Evolutionary conservation across 2,329 filamentous ascomycete species (phyloP).

Genomic region (Aspergillus amoenus): DNA sequence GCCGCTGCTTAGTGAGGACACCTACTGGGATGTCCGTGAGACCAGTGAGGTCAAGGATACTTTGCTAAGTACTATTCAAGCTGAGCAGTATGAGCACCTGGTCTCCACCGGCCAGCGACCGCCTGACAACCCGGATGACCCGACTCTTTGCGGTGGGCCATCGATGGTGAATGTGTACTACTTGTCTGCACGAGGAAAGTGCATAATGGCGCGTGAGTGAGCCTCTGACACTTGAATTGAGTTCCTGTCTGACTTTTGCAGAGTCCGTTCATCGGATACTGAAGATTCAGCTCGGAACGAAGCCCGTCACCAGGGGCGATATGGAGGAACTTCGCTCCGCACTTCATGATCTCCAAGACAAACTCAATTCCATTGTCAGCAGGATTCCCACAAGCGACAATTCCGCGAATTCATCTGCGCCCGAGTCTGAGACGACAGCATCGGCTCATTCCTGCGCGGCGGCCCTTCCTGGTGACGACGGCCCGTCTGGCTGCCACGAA

Average conservation of each 20-base stretch:
- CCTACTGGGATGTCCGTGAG: slow-evolving; percentile 49
- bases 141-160: slow-evolving; percentile 38
- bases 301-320: slow-evolving; percentile 43
- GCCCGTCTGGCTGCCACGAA: slow-evolving; percentile 34
- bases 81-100: slow-evolving; percentile 36
- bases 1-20: slow-evolving; percentile 47
- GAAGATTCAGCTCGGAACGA: slow-evolving; percentile 46
- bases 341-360: slow-evolving; percentile 41
- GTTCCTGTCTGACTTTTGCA: slow-evolving; percentile 12
- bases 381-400: slow-evolving; percentile 39
- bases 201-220: slow-evolving; percentile 43
- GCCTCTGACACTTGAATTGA: not conserved
- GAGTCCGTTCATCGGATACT: slow-evolving; percentile 45
- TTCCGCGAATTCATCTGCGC: slow-evolving; percentile 25
- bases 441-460: slow-evolving; percentile 17
- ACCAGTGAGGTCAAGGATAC: slow-evolving; percentile 50
- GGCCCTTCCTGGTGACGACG: slow-evolving; percentile 37
- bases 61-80: slow-evolving; percentile 38
- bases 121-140: slow-evolving; percentile 43
- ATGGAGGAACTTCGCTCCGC: slow-evolving; percentile 46
- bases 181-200: slow-evolving; percentile 45
- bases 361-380: slow-evolving; percentile 44
- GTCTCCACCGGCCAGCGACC: slow-evolving; percentile 32
- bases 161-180: slow-evolving; percentile 47
- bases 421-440: slow-evolving; percentile 18